phyloP scores from a whole-genome alignment of 2,329 filamentous ascomycete genomes.

The Davidsoniella neocaledoniae region DNA sequence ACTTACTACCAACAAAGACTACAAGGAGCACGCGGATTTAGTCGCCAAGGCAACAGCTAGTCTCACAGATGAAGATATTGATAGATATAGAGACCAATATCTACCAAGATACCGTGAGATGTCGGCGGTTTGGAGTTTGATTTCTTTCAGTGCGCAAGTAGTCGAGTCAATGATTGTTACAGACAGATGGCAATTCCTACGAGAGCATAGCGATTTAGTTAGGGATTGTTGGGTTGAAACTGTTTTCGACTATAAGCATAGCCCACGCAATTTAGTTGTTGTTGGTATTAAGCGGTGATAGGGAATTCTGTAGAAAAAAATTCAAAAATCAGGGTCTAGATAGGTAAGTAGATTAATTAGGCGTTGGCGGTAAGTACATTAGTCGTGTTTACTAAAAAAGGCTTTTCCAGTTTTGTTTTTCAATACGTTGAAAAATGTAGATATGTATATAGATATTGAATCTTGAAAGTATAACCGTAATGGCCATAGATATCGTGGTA shows the following conservation, averaged over 20 bases:
- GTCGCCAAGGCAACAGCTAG: slow-evolving; percentile 48
- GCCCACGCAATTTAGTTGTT: slow-evolving; percentile 81
- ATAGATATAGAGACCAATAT: slow-evolving; percentile 50
- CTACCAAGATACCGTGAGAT: slow-evolving; percentile 57
- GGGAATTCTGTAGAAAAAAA: neutral
- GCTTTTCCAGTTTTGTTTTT: no score
- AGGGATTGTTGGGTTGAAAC: slow-evolving; percentile 76
- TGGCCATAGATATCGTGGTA: no score
- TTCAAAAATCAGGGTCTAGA: no score
- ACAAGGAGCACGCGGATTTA: slow-evolving; percentile 40
- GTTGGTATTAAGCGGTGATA: slow-evolving; percentile 63
- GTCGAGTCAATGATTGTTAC: slow-evolving; percentile 81
- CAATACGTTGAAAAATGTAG: no score
- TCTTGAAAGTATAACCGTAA: no score
- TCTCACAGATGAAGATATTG: slow-evolving; percentile 61
- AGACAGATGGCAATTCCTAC: slow-evolving; percentile 77
- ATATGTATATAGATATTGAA: no score
- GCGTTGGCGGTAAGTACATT: neutral
- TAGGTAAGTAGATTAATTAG: neutral
- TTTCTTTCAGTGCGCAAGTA: slow-evolving; percentile 85
- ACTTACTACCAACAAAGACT: slow-evolving; percentile 40
- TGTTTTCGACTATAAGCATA: slow-evolving; percentile 75
- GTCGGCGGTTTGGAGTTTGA: slow-evolving; percentile 78
- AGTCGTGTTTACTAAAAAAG: no score
- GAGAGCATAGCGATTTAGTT: slow-evolving; percentile 56